Percentiles rank a stretch among this genome's conserved stretches.
phyloP scores from a whole-genome alignment of 805 yeast species.

The Clavispora asparagi region DNA sequence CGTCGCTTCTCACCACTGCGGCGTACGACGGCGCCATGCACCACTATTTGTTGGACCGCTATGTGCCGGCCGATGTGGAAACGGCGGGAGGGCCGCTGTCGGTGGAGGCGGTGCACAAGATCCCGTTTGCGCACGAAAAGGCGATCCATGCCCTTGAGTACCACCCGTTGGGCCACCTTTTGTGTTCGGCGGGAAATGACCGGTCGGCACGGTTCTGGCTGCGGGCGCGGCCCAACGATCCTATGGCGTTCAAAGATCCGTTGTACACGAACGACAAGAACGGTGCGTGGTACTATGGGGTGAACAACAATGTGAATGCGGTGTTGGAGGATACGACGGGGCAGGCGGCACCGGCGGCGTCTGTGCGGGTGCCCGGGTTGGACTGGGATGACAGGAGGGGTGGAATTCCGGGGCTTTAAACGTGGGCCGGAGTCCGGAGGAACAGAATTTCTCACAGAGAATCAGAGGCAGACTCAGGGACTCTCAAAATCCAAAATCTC shows the following conservation, averaged over 20 bases:
- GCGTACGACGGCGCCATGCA: constrained; percentile 84
- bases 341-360: neutral
- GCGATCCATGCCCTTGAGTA: constrained; percentile 86
- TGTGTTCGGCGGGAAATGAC: constrained; percentile 92
- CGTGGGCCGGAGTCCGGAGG: no score
- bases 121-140: constrained; percentile 93
- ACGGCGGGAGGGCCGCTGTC: constrained; percentile 14
- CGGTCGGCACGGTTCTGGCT: constrained; percentile 93
- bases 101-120: constrained; percentile 46
- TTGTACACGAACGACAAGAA: constrained; percentile 64
- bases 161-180: constrained; percentile 89
- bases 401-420: constrained; percentile 6
- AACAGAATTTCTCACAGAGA: no score
- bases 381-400: constrained; percentile 7
- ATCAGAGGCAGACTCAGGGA: no score
- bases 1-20: constrained; percentile 75
- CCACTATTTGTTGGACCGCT: constrained; percentile 63
- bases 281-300: constrained; percentile 52
- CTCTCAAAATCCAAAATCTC: no score
- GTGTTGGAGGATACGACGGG: constrained; percentile 18
- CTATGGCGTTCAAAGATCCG: constrained; percentile 73
- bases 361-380: constrained; percentile 13
- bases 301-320: constrained; percentile 41
- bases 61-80: constrained; percentile 31
- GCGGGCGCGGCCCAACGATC: constrained; percentile 86